Evolutionary conservation across 257 asterid species (phyloP).

Genomic region (Gentiana macrophylla): DNA sequence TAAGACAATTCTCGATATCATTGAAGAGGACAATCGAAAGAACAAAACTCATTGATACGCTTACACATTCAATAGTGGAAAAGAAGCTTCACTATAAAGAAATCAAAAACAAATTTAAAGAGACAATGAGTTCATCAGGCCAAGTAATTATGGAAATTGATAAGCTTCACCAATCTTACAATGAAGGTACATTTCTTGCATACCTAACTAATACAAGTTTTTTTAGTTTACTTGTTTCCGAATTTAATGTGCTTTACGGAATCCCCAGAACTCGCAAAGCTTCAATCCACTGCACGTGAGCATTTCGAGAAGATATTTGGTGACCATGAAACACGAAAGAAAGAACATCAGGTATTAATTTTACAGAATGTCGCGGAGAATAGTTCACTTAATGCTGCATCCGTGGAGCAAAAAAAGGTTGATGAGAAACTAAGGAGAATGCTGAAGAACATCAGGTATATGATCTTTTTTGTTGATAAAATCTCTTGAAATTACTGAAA

Average conservation of each 20-base stretch:
- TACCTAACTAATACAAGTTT: slow-evolving; percentile 9
- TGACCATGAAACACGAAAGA: slow-evolving; percentile 68
- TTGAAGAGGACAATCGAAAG: slow-evolving; percentile 71
- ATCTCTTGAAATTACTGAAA: slow-evolving; percentile 6
- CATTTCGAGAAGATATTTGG: slow-evolving; percentile 34
- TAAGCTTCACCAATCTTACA: no score
- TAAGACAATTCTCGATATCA: slow-evolving; percentile 37
- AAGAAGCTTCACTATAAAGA: slow-evolving; percentile 16
- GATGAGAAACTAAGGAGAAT: slow-evolving; percentile 60
- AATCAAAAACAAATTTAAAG: no score
- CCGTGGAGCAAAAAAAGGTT: slow-evolving; percentile 63
- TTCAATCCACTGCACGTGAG: no score
- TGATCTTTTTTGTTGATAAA: slow-evolving; percentile 3
- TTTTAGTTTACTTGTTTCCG: slow-evolving; percentile 1
- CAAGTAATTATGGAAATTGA: no score
- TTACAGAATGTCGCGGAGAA: slow-evolving; percentile 64
- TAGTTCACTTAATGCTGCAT: slow-evolving; percentile 51
- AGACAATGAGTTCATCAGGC: no score
- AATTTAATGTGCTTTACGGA: slow-evolving; percentile 19
- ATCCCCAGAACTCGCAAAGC: slow-evolving; percentile 40
- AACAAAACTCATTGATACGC: slow-evolving; percentile 49
- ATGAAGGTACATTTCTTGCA: not conserved
- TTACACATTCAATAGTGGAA: slow-evolving; percentile 56
- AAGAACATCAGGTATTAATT: slow-evolving; percentile 42
- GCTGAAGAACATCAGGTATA: slow-evolving; percentile 85